Evolutionary conservation across 345 rosid species (phyloP), one percentile per base, ranked within the genome.

Genomic region (Punica granatum): DNA sequence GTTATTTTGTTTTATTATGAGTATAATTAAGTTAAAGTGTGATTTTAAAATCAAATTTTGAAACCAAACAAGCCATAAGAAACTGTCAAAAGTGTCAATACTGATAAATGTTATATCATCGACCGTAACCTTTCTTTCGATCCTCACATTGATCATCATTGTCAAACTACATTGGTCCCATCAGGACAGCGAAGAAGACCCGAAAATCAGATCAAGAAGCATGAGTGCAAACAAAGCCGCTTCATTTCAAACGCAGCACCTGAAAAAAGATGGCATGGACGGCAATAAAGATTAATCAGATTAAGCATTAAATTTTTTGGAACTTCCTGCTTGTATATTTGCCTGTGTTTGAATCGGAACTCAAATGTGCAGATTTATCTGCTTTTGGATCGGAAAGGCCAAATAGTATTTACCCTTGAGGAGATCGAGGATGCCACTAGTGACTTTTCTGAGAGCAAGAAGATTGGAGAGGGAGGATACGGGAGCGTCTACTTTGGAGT

Each of bases 381-480:
- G 76, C 53, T 76, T 73, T 88, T 65, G 88, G 80, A 61, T 75
- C 90, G 60, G 90, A 88, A 62, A 78, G 80, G 76, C 80, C 93
- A 14, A n/a, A 59, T 83, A 26, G 42, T 78, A 35, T 85, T 70
- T 43, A 72, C 65, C 67, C 56, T 74, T 28, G 80, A 79, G 76
- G 83, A 83, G 73, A 75, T 83, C 60, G 88, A 83, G 73, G 83
- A 82, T n/a, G 79, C 83, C n/a, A 83, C 93, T 6, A 59, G 54
- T 63, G 69, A 70, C 76, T 88, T 83, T 23, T 85, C 80, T 34
- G 81, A 73, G 73, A 61, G 70, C 18, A 82, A 77, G 81, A 85
- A 76, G 66, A 83, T 85, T 6, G 88, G 90, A 69, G 70, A 69
- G 21, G 93, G 92, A 37, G 92, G 90, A 43, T 82, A 79, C 30